phyloP scores from a whole-genome alignment of 495 filamentous ascomycete genomes.

The Talaromyces proteolyticus region DNA sequence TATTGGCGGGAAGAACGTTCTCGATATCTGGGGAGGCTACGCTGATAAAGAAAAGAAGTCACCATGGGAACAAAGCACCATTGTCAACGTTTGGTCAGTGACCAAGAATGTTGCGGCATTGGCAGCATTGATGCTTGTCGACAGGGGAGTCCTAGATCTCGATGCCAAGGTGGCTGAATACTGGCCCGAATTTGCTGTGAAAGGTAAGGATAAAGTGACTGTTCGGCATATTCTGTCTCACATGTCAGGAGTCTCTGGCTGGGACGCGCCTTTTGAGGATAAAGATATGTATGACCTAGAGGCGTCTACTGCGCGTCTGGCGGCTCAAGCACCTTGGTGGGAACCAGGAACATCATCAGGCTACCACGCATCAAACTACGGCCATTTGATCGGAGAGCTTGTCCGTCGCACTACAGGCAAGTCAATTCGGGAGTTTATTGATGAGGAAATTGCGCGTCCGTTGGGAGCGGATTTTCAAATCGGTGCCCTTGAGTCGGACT shows the following conservation, averaged over 20 bases:
- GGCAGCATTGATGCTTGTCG: constrained; percentile 16
- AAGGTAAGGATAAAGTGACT: constrained; percentile 17
- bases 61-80: constrained; percentile 21
- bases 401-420: constrained; percentile 15
- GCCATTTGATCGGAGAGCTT: constrained; percentile 20
- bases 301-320: constrained; percentile 14
- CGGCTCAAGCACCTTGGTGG: constrained; percentile 23
- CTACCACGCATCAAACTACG: constrained; percentile 19
- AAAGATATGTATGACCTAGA: constrained; percentile 16
- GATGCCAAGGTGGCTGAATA: constrained; percentile 17
- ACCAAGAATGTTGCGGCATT: constrained; percentile 17
- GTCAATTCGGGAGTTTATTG: constrained; percentile 16
- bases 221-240: constrained; percentile 22
- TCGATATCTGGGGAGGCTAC: constrained; percentile 22
- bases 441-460: constrained; percentile 15
- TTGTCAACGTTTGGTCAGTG: constrained; percentile 18
- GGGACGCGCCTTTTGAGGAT: constrained; percentile 14
- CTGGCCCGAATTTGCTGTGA: constrained; percentile 22
- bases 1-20: constrained; percentile 19
- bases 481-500: constrained; percentile 14
- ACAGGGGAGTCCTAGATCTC: constrained; percentile 14
- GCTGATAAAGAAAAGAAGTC: constrained; percentile 10
- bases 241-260: constrained; percentile 12
- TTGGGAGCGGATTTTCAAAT: constrained; percentile 19
- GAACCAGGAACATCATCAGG: constrained; percentile 18